A percentile compares a stretch with the other conserved stretches of the same genome.
These are phyloP conservation scores for Yamadazyma mexicana DNA, from an alignment of 1,139 yeast species.

Conservation along the genomic window DNA sequence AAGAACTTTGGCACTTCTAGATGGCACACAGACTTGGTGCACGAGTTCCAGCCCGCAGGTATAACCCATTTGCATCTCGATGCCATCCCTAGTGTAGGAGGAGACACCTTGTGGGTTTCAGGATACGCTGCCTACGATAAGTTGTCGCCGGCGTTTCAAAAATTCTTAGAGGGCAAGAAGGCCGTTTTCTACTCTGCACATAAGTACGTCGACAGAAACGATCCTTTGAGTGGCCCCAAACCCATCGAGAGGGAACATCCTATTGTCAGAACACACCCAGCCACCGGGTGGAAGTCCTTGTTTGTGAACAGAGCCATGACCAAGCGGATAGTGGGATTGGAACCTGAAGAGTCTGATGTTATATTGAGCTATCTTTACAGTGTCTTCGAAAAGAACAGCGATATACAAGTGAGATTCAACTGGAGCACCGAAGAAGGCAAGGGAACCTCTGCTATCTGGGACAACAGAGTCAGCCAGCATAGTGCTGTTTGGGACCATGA, in stretches of 20 bases:
- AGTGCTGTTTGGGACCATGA: conserved; percentile 53
- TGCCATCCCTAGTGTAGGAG: conserved; percentile 35
- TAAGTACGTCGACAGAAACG: conserved; percentile 30
- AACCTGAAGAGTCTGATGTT: conserved; percentile 30
- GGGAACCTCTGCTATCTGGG: conserved; percentile 61
- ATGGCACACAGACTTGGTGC: conserved; percentile 42
- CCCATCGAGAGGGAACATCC: conserved; percentile 41
- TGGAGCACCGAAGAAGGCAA: conserved; percentile 52
- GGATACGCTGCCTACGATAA: conserved; percentile 42
- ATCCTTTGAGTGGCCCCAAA: conserved; percentile 37
- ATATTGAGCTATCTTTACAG: conserved; percentile 35
- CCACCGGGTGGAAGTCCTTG: conserved; percentile 44
- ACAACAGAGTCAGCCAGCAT: conserved; percentile 54
- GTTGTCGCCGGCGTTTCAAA: conserved; percentile 35
- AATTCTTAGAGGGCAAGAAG: conserved; percentile 38
- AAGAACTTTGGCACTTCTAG: conserved; percentile 28
- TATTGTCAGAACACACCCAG: conserved; percentile 42
- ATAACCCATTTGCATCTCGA: conserved; percentile 39
- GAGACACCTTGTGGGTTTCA: conserved; percentile 39
- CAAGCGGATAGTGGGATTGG: conserved; percentile 16
- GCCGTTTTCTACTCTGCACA: conserved; percentile 38
- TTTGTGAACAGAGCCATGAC: conserved; percentile 35
- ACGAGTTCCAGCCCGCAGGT: conserved; percentile 40
- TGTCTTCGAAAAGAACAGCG: conserved; percentile 36
- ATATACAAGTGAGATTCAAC: conserved; percentile 44